A percentile compares a stretch with the other conserved stretches of the same genome.
Evolutionary conservation across 1,284 basidiomycete species (phyloP).

Genomic region (Amylostereum areolatum): DNA sequence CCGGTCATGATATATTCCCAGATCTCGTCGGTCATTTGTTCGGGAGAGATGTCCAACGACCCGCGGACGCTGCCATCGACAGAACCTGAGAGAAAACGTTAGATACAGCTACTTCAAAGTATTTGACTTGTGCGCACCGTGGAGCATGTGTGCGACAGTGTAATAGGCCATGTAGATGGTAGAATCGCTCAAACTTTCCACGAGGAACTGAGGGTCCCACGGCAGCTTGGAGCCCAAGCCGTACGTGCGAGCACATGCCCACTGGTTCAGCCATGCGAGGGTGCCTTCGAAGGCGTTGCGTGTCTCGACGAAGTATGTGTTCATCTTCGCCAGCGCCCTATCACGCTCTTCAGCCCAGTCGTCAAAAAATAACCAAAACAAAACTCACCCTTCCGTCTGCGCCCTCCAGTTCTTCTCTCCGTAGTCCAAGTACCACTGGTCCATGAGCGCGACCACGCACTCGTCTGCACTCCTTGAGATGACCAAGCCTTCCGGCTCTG

Average conservation of each 20-base stretch:
- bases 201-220: constrained; percentile 96
- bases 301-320: constrained; percentile 87
- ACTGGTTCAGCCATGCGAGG: constrained; percentile 94
- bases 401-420: constrained; percentile 88
- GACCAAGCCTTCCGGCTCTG: constrained; percentile 93
- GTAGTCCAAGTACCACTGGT: constrained; percentile 99
- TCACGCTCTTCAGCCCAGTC: constrained; percentile 6
- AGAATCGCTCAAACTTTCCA: constrained; percentile 96
- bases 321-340: constrained; percentile 82
- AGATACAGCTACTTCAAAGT: constrained; percentile 2
- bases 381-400: constrained; percentile 73
- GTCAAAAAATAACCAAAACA: neutral
- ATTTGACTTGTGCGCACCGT: constrained; percentile 45
- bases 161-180: constrained; percentile 99
- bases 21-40: constrained; percentile 95
- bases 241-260: constrained; percentile 97
- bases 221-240: constrained; percentile 95
- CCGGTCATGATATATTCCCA: constrained; percentile 93
- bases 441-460: constrained; percentile 96
- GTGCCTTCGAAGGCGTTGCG: constrained; percentile 90
- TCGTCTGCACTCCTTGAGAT: constrained; percentile 90
- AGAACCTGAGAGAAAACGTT: constrained; percentile 37
- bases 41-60: constrained; percentile 78
- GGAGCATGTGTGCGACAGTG: constrained; percentile 87
- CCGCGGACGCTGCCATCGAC: constrained; percentile 80